Base-by-base conservation (phyloP, 78 protist genomes). In the Monocercomonoides exilis region DNA sequence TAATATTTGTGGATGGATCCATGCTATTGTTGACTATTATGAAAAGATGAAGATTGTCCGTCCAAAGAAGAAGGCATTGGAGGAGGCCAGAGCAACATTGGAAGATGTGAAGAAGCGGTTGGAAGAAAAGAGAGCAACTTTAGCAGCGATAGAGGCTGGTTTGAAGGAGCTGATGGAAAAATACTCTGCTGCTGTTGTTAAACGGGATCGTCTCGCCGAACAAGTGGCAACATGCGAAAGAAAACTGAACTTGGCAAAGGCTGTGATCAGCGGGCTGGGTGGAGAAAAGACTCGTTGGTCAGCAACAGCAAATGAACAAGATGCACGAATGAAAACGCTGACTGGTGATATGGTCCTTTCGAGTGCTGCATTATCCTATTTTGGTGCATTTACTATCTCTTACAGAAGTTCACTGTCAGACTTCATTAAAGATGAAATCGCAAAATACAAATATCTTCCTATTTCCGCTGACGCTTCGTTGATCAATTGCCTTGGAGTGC, bases 1-100 rank as follows among this genome's bases (percentile, higher is more conserved):
- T 35, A 93, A 90, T 44, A 1, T 93, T n/a, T 91, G 95, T 89
- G 86, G 84, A 6, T 93, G 93, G 93, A 86, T 90, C 38, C 64
- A 54, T n/a, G 95, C 95, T 6, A 87, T 93, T 63, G 86, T 87
- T 6, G 35, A 29, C 2, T 92, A 88, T 63, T 87, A 86, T 44
- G 33, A 35, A 63, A 87, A 86, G n/a, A 44, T 21, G 41, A 79
- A 89, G 90, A 81, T 36, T 33, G 91, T 91, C 35, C 43, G 36
- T 5, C 92, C 92, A 36, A 80, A 85, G 87, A 43, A 86, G 41
- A 89, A 44, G 21, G 46, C 0, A 45, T 79, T 85, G 4, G 38
- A 6, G 11, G 45, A 79, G 82, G 82, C 82, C 82, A 21, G 36
- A 32, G 36, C 6, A 29, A 79, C 6, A 4, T 32, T 79, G 11